Conservation (phyloP, 129 eudicot genomes). For the Saussurea involucrata region DNA sequence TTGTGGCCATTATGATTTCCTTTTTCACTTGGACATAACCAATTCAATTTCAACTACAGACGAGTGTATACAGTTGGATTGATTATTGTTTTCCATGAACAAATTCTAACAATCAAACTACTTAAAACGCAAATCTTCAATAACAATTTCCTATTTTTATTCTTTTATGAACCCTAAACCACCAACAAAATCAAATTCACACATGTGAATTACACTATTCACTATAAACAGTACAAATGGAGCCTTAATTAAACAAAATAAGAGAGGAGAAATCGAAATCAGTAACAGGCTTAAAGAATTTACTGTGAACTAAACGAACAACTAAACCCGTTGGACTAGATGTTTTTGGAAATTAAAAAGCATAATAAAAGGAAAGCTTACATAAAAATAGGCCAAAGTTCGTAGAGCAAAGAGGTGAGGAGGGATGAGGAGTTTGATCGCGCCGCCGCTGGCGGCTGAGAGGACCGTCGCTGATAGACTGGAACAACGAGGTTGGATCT, state of each 20-base stretch:
- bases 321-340: neutral
- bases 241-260: neutral
- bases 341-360: neutral
- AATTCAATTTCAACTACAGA: neutral
- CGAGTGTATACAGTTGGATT: neutral
- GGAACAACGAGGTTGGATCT: conserved; percentile 9
- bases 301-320: neutral
- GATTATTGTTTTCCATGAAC: neutral
- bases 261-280: neutral
- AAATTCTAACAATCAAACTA: neutral
- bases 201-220: neutral
- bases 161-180: conserved; percentile 19
- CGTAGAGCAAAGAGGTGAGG: neutral
- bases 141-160: neutral
- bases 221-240: neutral
- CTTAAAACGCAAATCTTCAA: neutral
- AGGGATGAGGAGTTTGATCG: conserved; percentile 7
- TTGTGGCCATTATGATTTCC: neutral
- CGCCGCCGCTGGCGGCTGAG: conserved; percentile 1
- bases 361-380: conserved; percentile 9
- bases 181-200: neutral
- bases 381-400: conserved; percentile 1
- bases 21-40: neutral
- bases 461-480: conserved; percentile 3
- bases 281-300: neutral